phyloP scores from a whole-genome alignment of 495 filamentous ascomycete species.

The Penicillium cinerascens region DNA sequence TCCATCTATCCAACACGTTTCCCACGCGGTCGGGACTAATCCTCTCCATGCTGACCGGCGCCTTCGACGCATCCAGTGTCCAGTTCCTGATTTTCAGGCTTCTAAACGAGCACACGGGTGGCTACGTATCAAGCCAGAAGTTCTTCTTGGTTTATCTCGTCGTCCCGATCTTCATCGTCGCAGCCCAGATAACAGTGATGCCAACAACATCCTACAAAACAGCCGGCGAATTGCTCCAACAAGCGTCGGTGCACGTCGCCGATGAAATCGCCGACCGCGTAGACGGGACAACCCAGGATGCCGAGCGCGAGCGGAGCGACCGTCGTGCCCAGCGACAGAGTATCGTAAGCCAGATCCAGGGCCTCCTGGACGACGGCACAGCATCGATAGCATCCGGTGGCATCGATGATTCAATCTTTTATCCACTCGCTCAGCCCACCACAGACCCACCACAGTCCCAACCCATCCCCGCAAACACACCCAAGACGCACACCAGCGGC shows the following conservation, averaged over 20 bases:
- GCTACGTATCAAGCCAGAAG: constrained; percentile 57
- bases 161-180: constrained; percentile 66
- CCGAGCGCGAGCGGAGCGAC: constrained; percentile 58
- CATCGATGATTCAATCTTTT: constrained; percentile 17
- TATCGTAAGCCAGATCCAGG: constrained; percentile 69
- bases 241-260: constrained; percentile 56
- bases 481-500: constrained; percentile 60
- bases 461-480: constrained; percentile 11
- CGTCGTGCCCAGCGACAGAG: constrained; percentile 62
- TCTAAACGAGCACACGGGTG: constrained; percentile 60
- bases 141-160: constrained; percentile 78
- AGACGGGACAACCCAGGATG: constrained; percentile 46
- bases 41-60: constrained; percentile 78
- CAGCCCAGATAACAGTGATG: constrained; percentile 72
- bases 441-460: not conserved
- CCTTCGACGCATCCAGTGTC: constrained; percentile 87
- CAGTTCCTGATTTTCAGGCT: constrained; percentile 83
- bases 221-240: constrained; percentile 71
- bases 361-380: constrained; percentile 57
- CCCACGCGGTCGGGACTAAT: constrained; percentile 82
- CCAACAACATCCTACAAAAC: constrained; percentile 83
- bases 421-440: not conserved
- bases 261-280: constrained; percentile 56
- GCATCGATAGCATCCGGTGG: constrained; percentile 1
- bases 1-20: constrained; percentile 92